These are phyloP conservation scores for Clitopilus hobsonii DNA, from an alignment of 768 basidiomycete genomes.

Conservation along the genomic window DNA sequence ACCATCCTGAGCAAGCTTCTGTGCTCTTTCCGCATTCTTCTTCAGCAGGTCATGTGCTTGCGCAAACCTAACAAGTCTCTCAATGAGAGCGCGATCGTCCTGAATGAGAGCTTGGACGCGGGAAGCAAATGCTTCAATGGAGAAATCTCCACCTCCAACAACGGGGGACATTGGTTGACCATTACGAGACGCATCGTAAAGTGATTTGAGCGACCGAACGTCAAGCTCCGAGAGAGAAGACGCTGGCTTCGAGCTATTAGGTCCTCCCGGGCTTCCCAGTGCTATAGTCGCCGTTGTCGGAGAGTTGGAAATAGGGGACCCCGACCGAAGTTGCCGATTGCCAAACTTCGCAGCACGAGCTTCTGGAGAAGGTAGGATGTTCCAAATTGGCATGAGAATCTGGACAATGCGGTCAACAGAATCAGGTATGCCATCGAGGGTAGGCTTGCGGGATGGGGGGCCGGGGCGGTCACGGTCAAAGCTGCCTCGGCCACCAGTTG, in stretches of 20 bases:
- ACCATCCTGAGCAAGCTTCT: constrained; percentile 85
- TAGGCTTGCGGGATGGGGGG: background rate
- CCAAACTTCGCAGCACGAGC: constrained; percentile 65
- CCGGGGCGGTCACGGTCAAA: background rate
- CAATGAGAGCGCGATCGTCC: constrained; percentile 82
- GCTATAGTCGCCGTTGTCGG: background rate
- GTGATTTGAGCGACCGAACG: constrained; percentile 76
- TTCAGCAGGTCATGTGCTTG: constrained; percentile 89
- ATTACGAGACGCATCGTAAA: constrained; percentile 51
- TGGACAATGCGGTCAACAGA: constrained; percentile 56
- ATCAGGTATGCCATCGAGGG: constrained; percentile 21
- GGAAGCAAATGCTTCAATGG: constrained; percentile 69
- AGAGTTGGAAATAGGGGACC: constrained; percentile 35
- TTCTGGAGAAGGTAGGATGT: constrained; percentile 79
- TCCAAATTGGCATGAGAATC: constrained; percentile 72
- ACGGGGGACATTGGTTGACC: constrained; percentile 19
- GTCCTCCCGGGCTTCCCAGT: constrained; percentile 13
- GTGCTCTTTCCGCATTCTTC: constrained; percentile 87
- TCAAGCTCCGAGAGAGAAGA: constrained; percentile 79
- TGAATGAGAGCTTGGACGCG: constrained; percentile 77
- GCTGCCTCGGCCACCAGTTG: constrained; percentile 30
- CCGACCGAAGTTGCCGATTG: constrained; percentile 43
- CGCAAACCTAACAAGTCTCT: constrained; percentile 78
- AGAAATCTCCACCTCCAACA: constrained; percentile 40
- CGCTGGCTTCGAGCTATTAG: constrained; percentile 20